A percentile compares a stretch with the other conserved stretches of the same genome.
phyloP scores from a whole-genome alignment of 2,329 filamentous ascomycete species.

The Colletotrichum phormii region DNA sequence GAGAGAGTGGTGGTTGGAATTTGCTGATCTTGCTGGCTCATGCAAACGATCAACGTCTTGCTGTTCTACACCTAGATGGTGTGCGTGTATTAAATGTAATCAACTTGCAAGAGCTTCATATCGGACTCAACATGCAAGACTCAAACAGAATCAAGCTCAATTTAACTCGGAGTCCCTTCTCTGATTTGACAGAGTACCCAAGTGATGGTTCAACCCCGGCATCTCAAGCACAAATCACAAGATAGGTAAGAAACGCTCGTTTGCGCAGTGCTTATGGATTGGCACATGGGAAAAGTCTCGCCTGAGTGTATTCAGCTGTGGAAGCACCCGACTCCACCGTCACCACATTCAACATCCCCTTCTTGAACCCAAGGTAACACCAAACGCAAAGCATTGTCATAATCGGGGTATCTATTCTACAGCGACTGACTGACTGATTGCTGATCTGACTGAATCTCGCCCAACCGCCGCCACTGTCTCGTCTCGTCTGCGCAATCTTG shows the following conservation, averaged over 20 bases:
- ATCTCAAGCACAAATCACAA: not conserved
- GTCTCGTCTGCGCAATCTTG: not conserved
- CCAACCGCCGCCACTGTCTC: slow-evolving; percentile 2
- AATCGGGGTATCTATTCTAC: slow-evolving; percentile 58
- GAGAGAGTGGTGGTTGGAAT: not conserved
- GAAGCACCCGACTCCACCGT: not conserved
- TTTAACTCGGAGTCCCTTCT: too few species aligned
- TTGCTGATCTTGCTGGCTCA: not conserved
- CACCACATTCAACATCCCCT: not conserved
- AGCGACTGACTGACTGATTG: slow-evolving; percentile 37
- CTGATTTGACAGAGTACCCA: not conserved
- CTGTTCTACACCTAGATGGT: not conserved
- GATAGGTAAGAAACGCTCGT: too few species aligned
- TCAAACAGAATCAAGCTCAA: too few species aligned
- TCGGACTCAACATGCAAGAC: not conserved
- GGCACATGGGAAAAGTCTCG: too few species aligned
- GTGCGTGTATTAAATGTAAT: not conserved
- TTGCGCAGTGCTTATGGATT: too few species aligned
- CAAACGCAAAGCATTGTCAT: slow-evolving; percentile 35
- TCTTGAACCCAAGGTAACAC: not conserved
- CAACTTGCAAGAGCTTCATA: not conserved
- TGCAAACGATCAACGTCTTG: not conserved
- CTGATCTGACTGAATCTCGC: slow-evolving; percentile 18
- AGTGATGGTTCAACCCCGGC: not conserved
- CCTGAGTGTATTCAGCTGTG: not conserved